Base-by-base conservation (phyloP, 441 rosid genomes). In the Hura crepitans region DNA sequence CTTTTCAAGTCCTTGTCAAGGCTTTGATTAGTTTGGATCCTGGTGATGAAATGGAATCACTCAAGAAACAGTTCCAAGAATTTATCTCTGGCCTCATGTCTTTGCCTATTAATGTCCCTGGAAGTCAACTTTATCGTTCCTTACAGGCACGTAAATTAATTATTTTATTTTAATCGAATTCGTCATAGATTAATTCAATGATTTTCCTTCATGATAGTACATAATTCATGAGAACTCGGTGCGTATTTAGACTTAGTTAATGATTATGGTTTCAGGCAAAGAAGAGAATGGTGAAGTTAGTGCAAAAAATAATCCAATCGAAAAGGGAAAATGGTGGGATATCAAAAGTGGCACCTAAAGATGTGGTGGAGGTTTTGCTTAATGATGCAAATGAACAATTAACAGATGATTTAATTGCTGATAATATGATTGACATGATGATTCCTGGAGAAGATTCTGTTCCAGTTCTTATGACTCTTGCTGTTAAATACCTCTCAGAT, bases 381-480 rank as follows among this genome's bases (percentile, higher is more conserved):
- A 87, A 83, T 35, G 76, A 86, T 33, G 69, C 80, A 0, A 83
- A 74, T 72, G 87, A 80, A 46, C 71, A 82, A 57, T 77, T 95
- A 50, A 85, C 90, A 20, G 86, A 89, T 60, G 90, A 87, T 73
- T 75, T 89, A 54, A 90, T 95, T 18, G 99, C 97, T 14, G 90
- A 81, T 73, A 95, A 95, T 75, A 79, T 95, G 83, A 87, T 95
- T 45, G 98, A 95, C 64, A 90, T 95, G 97, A 95, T 95, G 97
- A 95, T 95, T 30, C 99, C 99, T 0, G 99, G 99, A 17, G 97
- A 95, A 57, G 99, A 92, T 81, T 95, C 99, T 1, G 97, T 95
- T 27, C 99, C 99, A 0, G 79, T 95, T 68, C 96, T 95, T 25
- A 87, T 92, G 75, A 90, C 99, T 54, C 93, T 94, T 0, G 95